Base-by-base conservation (phyloP, 257 asterid species). In the Gentiana straminea region DNA sequence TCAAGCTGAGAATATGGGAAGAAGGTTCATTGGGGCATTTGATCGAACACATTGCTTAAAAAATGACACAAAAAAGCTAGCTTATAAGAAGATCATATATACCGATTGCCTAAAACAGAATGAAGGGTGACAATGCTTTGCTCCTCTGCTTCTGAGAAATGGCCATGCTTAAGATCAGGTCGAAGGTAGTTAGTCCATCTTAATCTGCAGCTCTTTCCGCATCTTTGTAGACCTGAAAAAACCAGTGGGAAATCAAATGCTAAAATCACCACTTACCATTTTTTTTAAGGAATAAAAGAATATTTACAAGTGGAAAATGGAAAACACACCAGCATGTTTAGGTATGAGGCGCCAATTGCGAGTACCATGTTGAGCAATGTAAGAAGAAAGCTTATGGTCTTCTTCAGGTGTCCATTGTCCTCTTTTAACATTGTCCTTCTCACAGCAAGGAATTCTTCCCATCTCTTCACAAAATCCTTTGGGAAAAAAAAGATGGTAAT, bases 391-490 rank as follows among this genome's bases (percentile, higher is more conserved):
- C 44, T 39, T 39, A 7, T 39, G 44, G 8, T 39, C 44, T 39
- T 39, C 44, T 7, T 39, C 44, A 7, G 8, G 44, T 3, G 44
- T 39, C 44, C 44, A 39, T 39, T 39, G 44, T 39, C 44, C 44
- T 12, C 94, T 71, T 67, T 88, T 88, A 33, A 88, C 97, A 33
- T 75, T 83, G 11, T 85, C 97, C 65, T 92, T 92, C 64, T 88
- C 98, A 71, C 97, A 92, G 71, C 98, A 92, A 0, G 95, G 95
- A 24, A 85, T 75, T 47, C 98, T 49, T 2, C 97, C 98, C 98
- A 91, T 87, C 3, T 57, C 41, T 3, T 11, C 24, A 24, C 52
- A 55, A 2, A 13, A 49, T 4, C 43, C 12, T 41, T 41, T 5
- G 8, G 9, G 9, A 41, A 41, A 41, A 5, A 41, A 41, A 41